Evolutionary conservation across 768 basidiomycete species (phyloP), one percentile per base, ranked within the genome.

Genomic region (Russula virescens): DNA sequence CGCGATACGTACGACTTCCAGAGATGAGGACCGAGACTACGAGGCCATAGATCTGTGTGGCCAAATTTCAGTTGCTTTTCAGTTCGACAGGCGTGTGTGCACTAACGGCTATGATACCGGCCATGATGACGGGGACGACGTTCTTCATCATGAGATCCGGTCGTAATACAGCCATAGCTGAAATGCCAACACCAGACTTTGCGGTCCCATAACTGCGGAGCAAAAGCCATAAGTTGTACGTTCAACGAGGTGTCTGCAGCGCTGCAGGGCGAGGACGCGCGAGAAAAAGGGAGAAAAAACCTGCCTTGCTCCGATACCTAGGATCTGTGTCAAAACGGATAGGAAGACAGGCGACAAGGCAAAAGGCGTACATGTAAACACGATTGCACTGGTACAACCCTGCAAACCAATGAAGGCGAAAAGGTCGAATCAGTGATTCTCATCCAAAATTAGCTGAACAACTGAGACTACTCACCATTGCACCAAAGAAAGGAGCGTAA

Each of bases 101-200:
- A 95, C 93, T 97, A 97, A 98, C 96, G 74, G 91, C 96, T 77
- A 98, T 98, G 80, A 98, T 98, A 98, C 96, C 96, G 82, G 96
- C 96, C 96, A 98, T 98, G 77, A 99, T 88, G 75, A 98, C 94
- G 52, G 95, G 95, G 51, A 98, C 85, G 18, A 61, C 49, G n/a
- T 57, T 62, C 51, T 62, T 62, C 97, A 99, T 99, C 73, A 99
- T 93, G 68, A 98, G 81, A 72, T 99, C 97, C 64, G 97, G 97
- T 71, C 84, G 86, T 77, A 98, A 94, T 51, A 87, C 85, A 58
- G 94, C 94, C 65, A 98, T 98, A 68, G 97, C 95, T 60, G 94
- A 89, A 68, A 97, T 93, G 71, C 94, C 93, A 68, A 94, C 97
- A 72, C 97, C 97, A 69, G 97, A 97, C 79, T 98, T 99, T 73